phyloP scores from a whole-genome alignment of 257 asterid species.

The Scutellaria barbata region DNA sequence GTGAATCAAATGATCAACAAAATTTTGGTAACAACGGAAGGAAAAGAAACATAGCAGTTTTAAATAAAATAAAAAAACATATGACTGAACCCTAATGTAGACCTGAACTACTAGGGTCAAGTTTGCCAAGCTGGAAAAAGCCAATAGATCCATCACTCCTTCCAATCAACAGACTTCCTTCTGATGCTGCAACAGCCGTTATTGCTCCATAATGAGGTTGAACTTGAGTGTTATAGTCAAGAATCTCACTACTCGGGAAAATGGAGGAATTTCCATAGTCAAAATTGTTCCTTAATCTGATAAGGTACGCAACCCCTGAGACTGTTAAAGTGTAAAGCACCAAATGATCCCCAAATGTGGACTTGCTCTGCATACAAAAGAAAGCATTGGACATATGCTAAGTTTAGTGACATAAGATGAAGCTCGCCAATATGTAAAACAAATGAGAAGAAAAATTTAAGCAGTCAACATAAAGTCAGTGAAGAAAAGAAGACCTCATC shows the following conservation, averaged over 20 bases:
- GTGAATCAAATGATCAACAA: constrained; percentile 24
- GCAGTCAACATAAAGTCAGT: constrained; percentile 10
- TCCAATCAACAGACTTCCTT: constrained; percentile 72
- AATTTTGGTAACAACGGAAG: constrained; percentile 10
- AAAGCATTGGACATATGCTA: constrained; percentile 25
- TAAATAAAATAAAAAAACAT: constrained; percentile 3
- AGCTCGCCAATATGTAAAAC: constrained; percentile 18
- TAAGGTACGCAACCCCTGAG: constrained; percentile 82
- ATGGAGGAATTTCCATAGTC: constrained; percentile 62
- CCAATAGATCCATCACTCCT: constrained; percentile 84
- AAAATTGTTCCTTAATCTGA: constrained; percentile 62
- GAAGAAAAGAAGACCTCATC: constrained; percentile 56
- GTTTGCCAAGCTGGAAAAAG: constrained; percentile 70
- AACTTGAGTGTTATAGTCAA: constrained; percentile 59
- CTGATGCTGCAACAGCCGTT: constrained; percentile 65
- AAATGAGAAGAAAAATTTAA: constrained; percentile 4
- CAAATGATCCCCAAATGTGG: constrained; percentile 50
- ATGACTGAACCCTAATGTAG: constrained; percentile 29
- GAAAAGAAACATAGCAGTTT: constrained; percentile 2
- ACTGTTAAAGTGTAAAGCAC: constrained; percentile 73
- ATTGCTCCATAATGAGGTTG: constrained; percentile 60
- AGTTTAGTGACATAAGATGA: constrained; percentile 14
- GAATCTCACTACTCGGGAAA: constrained; percentile 61
- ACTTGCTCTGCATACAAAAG: constrained; percentile 52
- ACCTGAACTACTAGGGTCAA: constrained; percentile 78